Evolutionary conservation across 306 rosid genomes (phyloP), one percentile per base, ranked within the genome.

Genomic region (Ormosia semicastrata): DNA sequence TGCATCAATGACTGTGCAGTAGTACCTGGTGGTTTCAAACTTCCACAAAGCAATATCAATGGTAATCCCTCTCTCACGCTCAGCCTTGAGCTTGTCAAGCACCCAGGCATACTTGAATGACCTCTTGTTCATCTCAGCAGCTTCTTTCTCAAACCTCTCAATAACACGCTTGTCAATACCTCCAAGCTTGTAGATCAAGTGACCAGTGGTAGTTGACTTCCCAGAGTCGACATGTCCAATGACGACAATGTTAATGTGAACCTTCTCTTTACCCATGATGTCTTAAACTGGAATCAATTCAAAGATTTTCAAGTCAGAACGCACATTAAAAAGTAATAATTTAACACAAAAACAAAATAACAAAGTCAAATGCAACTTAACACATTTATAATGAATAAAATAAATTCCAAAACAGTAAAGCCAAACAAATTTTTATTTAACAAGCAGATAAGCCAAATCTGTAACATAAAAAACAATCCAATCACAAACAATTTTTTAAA

Each of bases 161-260:
- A 87, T 87, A 4, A 87, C 89, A 76, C 89, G 85, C 87, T 87
- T 87, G 85, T 87, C 89, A 80, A 87, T 87, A 57, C 89, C 89
- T 71, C 87, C 89, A 63, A 80, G 89, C 85, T 87, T 87, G 85
- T 87, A 87, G 87, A 87, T 87, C 78, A 87, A 76, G 87, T 87
- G 89, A 59, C 89, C 87, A 29, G 87, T 86, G n/a, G 87, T 84
- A 0, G 87, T 84, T 17, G 87, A 84, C 18, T 84, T 84, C 7
- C 87, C 87, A 59, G 81, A 86, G 89, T 86, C 86, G 68, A 86
- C 89, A 79, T 86, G 89, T 67, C 89, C 89, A 62, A 86, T 86
- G 82, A 86, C 89, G 2, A 82, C 89, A 75, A 86, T 86, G 85
- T 73, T 86, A 8, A 86, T 86, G 39, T 84, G 87, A 74, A 67